Evolutionary conservation across 1,139 yeast species (phyloP).

Genomic region (Pichia sp.): DNA sequence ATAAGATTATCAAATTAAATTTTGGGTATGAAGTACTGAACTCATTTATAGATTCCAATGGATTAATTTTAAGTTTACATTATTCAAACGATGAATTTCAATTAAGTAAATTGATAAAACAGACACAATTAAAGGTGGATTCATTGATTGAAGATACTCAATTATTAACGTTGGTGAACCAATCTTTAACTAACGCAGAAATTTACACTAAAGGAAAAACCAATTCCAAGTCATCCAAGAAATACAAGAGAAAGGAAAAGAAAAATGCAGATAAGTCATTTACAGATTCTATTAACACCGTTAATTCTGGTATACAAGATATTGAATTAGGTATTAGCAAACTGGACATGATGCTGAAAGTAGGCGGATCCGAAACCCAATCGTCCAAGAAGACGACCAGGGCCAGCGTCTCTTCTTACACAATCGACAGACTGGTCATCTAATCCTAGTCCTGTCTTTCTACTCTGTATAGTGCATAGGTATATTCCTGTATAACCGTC

Average conservation of each 20-base stretch:
- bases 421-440: constrained; percentile 44
- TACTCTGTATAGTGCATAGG: no score
- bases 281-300: no score
- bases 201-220: constrained; percentile 13
- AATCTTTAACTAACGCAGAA: constrained; percentile 26
- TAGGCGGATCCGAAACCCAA: constrained; percentile 23
- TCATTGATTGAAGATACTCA: constrained; percentile 46
- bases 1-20: constrained; percentile 37
- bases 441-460: constrained; percentile 19
- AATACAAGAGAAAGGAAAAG: constrained; percentile 17
- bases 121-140: constrained; percentile 45
- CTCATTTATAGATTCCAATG: constrained; percentile 66
- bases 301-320: constrained; percentile 12
- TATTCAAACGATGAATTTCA: constrained; percentile 48
- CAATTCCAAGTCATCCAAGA: constrained; percentile 12
- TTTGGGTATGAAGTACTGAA: constrained; percentile 58
- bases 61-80: constrained; percentile 44
- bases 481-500: no score
- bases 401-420: constrained; percentile 44
- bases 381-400: constrained; percentile 22
- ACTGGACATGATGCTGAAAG: constrained; percentile 37
- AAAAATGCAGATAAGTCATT: constrained; percentile 12
- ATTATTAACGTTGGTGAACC: constrained; percentile 49
- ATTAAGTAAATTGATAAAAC: constrained; percentile 38
- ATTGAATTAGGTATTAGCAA: constrained; percentile 29